Conservation (phyloP, 176 grass and related monocot species). For the Elymus sibiricus region DNA sequence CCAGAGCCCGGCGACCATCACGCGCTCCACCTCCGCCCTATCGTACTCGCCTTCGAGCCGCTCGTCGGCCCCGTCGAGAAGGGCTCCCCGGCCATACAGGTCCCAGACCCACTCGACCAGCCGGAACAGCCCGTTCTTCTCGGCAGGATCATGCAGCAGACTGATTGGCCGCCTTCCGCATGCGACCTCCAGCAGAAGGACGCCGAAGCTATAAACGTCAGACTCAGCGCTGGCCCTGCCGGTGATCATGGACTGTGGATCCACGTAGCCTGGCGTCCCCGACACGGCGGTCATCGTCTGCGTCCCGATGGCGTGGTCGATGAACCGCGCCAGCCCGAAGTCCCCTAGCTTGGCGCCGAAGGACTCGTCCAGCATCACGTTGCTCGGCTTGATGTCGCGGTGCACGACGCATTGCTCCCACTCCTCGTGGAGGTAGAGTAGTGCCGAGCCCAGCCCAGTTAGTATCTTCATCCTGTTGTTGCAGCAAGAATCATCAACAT, state of each 20-base stretch:
- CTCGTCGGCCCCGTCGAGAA: neutral
- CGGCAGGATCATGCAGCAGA: neutral
- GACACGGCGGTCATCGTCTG: neutral
- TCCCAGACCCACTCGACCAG: neutral
- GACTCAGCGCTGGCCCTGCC: neutral
- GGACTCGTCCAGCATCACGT: neutral
- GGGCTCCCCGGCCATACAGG: neutral
- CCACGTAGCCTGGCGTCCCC: neutral
- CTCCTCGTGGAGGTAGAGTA: neutral
- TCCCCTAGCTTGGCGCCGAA: neutral
- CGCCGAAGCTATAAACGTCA: neutral
- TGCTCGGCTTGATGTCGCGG: constrained; percentile 3
- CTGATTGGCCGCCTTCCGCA: neutral
- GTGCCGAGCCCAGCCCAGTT: neutral
- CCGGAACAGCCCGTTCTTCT: neutral
- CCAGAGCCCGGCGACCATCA: neutral
- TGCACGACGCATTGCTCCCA: neutral
- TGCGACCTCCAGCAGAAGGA: neutral
- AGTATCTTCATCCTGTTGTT: neutral
- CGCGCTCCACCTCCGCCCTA: neutral
- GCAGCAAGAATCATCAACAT: neutral
- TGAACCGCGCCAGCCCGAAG: constrained; percentile 1
- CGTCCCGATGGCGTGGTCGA: constrained; percentile 1
- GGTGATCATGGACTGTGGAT: neutral
- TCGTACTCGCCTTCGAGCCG: neutral